Base-by-base conservation (phyloP, 805 yeast genomes). In the Zygoascus flipseniorum region DNA sequence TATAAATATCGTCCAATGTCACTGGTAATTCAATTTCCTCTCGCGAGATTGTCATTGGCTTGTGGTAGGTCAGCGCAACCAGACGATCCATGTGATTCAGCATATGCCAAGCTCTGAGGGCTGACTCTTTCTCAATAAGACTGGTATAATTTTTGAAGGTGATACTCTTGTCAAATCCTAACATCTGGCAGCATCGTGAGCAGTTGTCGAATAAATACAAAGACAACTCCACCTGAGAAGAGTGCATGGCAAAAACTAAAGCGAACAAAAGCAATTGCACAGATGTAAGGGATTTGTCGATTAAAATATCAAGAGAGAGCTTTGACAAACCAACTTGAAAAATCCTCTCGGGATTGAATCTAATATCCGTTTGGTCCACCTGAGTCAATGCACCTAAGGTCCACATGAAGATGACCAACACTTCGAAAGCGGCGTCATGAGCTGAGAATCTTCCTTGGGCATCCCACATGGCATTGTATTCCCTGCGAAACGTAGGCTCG, bases 151-250 rank as follows among this genome's bases (percentile, higher is more conserved):
- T 55, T n/a, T 51, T 19, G 26, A 54, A 55, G 42, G 56, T 60
- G 52, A 54, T 55, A 41, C 62, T 60, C 31, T 50, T 51, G 32
- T 58, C 53, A 31, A 76, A 50, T 0, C 79, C 79, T 26, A 72
- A 55, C 0, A 74, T 63, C 60, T 73, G 77, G 0, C 76, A 77
- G 58, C 70, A 64, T 31, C 77, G 62, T 14, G 75, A 72, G 0
- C 78, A 72, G 16, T 60, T 57, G 5, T 77, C 76, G 23, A 75
- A 58, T 55, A 69, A 68, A 20, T 75, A 65, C 79, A 79, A 76
- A 13, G 45, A 18, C 78, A 72, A 26, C 54, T 58, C 45, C 13
- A 10, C 60, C 57, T 54, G 61, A 59, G 41, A 58, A 42, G 11
- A 57, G 54, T 23, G 60, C 56, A 26, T 61, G 61, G 50, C 61